Evolutionary conservation across 2,329 filamentous ascomycete species (phyloP).

Genomic region (Penicillium vulpinum): DNA sequence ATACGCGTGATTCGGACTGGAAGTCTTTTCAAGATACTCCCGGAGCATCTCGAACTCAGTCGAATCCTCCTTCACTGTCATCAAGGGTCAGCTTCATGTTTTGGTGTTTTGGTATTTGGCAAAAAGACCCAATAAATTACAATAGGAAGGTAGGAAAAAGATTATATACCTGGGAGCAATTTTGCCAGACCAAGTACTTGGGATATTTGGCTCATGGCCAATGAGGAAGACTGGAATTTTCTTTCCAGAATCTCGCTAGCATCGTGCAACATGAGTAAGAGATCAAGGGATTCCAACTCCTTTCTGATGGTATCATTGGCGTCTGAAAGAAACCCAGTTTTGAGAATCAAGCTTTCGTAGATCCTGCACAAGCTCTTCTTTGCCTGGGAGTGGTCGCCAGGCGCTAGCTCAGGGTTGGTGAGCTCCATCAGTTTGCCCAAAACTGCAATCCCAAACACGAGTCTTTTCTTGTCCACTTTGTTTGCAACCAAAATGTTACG

Average conservation of each 20-base stretch:
- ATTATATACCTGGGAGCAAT: conserved; percentile 3
- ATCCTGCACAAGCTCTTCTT: neutral
- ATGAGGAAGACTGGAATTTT: neutral
- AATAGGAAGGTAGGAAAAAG: neutral
- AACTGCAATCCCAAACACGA: neutral
- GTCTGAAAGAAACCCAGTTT: neutral
- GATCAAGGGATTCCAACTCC: neutral
- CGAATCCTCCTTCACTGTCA: neutral
- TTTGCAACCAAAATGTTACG: neutral
- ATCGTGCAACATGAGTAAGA: neutral
- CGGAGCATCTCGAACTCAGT: conserved; percentile 3
- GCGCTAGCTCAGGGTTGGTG: neutral
- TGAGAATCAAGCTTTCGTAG: neutral
- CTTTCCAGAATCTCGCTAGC: neutral
- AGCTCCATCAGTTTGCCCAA: neutral
- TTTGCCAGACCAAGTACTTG: conserved; percentile 3
- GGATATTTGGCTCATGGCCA: neutral
- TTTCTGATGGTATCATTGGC: neutral
- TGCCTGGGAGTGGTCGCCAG: neutral
- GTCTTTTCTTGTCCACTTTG: neutral
- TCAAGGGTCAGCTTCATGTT: neutral
- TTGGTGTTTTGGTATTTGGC: neutral
- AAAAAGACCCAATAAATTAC: neutral
- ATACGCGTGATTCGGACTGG: neutral
- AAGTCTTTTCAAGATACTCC: neutral